Evolutionary conservation across 2,329 filamentous ascomycete species (phyloP), one percentile per base, ranked within the genome.

Genomic region (Alternaria sp.): DNA sequence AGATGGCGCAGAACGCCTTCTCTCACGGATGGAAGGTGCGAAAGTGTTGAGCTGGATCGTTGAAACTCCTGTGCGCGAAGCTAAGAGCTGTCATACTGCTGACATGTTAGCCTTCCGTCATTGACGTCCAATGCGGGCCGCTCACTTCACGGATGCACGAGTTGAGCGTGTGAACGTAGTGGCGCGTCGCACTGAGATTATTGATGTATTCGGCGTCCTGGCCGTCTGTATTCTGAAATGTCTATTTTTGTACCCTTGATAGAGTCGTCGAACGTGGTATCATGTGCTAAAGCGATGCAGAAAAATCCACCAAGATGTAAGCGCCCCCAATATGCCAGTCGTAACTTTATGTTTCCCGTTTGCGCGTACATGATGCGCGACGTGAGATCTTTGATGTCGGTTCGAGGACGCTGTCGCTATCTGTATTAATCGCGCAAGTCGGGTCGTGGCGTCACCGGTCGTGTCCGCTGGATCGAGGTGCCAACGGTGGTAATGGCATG

Each of bases 211-310:
- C 28, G 19, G n/a, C 49, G 28, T 17, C 49, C 28, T n/a, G 49
- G 17, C 49, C 17, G 12, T 10, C 19, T 36, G 17, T 36, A n/a
- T 51, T 51, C 17, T 36, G 3, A 19, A 19, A 23, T 23, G 49
- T 51, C 28, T 51, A 51, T 23, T 15, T 10, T n/a, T 10, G 5
- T 21, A 63, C 70, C 65, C 53, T 72, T 56, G 12, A 11, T 30
- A 46, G 4, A 23, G 26, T 46, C 30, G 17, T 46, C 17, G 17
- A 56, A 56, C 40, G 26, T 46, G 53, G 53, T 56, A 46, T 56
- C 53, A 32, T 30, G n/a, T 23, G 53, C 40, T 30, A 56, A 46
- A 28, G 28, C 28, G 17, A 23, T 30, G 25, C 40, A 56, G 28
- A 56, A 46, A 23, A 46, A 4, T 10, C 26, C 43, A 40, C 49